phyloP scores from a whole-genome alignment of 768 basidiomycete species.

The Serpula lacrymans region DNA sequence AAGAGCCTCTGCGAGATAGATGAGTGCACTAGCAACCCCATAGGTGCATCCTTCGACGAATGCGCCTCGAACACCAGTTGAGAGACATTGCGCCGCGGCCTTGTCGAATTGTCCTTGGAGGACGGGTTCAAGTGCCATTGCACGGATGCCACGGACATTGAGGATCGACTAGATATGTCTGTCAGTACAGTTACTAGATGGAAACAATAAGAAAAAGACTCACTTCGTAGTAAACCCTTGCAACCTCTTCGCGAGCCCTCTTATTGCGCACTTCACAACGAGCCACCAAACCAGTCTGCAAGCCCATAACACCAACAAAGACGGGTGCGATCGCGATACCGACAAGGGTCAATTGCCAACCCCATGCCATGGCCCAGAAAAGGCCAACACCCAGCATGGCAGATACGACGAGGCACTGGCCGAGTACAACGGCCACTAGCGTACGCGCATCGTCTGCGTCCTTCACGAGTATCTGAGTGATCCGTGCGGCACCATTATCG shows the following conservation, averaged over 20 bases:
- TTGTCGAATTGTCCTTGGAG: slow-evolving; percentile 69
- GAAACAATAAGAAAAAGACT: slow-evolving; percentile 25
- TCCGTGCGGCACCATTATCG: slow-evolving; percentile 50
- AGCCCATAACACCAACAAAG: slow-evolving; percentile 69
- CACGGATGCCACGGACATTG: slow-evolving; percentile 83
- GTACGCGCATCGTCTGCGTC: slow-evolving; percentile 86
- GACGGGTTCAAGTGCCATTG: slow-evolving; percentile 77
- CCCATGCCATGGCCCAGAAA: slow-evolving; percentile 81
- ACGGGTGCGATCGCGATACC: slow-evolving; percentile 86
- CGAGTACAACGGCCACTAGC: slow-evolving; percentile 69
- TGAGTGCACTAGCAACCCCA: slow-evolving; percentile 77
- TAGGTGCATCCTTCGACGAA: slow-evolving; percentile 84
- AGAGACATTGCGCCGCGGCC: slow-evolving; percentile 57
- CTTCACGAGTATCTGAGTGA: slow-evolving; percentile 79
- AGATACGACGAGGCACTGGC: slow-evolving; percentile 67
- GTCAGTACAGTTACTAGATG: slow-evolving; percentile 5
- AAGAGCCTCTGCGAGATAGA: slow-evolving; percentile 87
- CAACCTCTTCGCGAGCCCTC: slow-evolving; percentile 79
- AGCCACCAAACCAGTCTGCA: slow-evolving; percentile 71
- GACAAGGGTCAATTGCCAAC: slow-evolving; percentile 92
- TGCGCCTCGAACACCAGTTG: slow-evolving; percentile 73
- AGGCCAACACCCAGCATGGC: slow-evolving; percentile 84
- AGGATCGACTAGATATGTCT: slow-evolving; percentile 64
- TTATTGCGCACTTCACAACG: slow-evolving; percentile 79
- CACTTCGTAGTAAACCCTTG: slow-evolving; percentile 82